Evolutionary conservation across 75 land plant genomes (phyloP).

Genomic region (Pinus tabuliformis): DNA sequence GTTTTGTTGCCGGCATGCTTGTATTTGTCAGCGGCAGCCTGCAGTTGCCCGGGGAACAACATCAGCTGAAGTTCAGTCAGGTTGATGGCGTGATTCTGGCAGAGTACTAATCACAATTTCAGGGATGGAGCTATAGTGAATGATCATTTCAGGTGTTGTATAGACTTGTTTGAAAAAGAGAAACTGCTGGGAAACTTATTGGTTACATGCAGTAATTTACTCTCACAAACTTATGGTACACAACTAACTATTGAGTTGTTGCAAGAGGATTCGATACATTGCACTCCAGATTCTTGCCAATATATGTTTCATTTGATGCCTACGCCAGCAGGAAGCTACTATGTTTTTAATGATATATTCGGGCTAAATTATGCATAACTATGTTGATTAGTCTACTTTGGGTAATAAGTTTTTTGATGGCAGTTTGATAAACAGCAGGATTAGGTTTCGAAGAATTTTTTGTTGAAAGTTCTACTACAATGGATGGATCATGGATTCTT

Average conservation of each 20-base stretch:
- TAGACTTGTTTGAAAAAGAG: not conserved
- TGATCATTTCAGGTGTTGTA: not conserved
- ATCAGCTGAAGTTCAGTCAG: too few species aligned
- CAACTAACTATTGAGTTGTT: not conserved
- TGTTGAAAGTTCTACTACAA: not conserved
- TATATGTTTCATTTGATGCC: slow-evolving; percentile 30
- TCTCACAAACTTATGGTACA: not conserved
- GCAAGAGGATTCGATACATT: too few species aligned
- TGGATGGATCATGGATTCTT: not conserved
- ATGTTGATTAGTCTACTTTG: not conserved
- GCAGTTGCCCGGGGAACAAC: too few species aligned
- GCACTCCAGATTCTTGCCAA: not conserved
- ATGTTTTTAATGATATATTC: slow-evolving; percentile 30
- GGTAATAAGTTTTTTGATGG: not conserved
- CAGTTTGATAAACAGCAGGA: slow-evolving; percentile 7
- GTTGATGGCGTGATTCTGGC: not conserved
- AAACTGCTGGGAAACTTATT: not conserved
- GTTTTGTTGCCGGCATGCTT: too few species aligned
- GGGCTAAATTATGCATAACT: slow-evolving; percentile 25
- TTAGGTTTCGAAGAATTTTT: not conserved
- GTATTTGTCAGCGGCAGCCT: too few species aligned
- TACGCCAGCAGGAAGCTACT: slow-evolving; percentile 20
- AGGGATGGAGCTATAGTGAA: not conserved
- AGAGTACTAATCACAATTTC: not conserved
- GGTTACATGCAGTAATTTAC: too few species aligned